Evolutionary conservation across 306 rosid genomes (phyloP), one percentile per base, ranked within the genome.

Genomic region (Castanea sativa): DNA sequence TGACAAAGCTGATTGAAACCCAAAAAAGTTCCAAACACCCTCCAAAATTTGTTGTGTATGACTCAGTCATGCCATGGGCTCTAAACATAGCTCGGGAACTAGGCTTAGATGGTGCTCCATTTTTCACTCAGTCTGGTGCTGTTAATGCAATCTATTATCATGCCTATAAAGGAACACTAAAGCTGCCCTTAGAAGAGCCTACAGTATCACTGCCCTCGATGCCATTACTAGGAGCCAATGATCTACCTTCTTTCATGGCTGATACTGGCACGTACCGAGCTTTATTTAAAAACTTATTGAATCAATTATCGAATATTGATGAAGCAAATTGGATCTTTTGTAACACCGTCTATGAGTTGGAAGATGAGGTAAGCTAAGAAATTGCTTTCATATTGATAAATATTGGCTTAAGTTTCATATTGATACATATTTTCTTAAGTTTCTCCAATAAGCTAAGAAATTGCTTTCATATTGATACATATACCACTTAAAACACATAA

Each of bases 31-130:
- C 61, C 20, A 1, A 49, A 0, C 55, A 75, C 35, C 78, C 75
- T 0, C 71, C 76, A 29, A 59, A 41, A 1, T 71, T 73, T 55
- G n/a, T 85, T 23, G 35, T 85, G 3, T 85, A 79, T 19, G 84
- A 85, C 78, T 68, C 82, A 0, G 13, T 18, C 0, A 71, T 79
- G 81, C 82, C 86, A 20, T 79, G 84, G 84, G 81, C 67, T 67
- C 63, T 82, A 43, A 76, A 69, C 10, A 63, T 82, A 5, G 86
- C 89, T 19, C 70, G 64, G 67, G 57, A 73, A 1, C 74, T 23
- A 13, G 89, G 84, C 21, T 19, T 85, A 3, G 63, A 53, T 4
- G 78, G 57, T 52, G 88, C 81, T 30, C 79, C 84, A 0, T 59
- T 85, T 55, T 82, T 78, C 59, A 79, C 86, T 3, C 85, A 79